phyloP scores from a whole-genome alignment of 2,329 filamentous ascomycete species.

The Dothidotthia symphoricarpi region DNA sequence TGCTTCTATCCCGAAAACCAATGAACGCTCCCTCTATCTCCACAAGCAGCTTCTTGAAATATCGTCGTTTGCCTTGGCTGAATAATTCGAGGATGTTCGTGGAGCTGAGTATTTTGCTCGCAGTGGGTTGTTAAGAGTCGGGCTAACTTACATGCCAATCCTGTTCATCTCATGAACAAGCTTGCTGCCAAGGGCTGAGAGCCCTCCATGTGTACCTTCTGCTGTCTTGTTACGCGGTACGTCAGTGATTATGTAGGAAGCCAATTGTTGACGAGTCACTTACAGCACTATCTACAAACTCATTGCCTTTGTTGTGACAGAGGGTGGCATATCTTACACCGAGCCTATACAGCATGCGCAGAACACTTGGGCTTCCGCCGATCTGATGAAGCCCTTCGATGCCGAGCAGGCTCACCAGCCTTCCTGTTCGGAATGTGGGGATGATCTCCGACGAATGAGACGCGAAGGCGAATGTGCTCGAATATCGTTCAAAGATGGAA shows the following conservation, averaged over 20 bases:
- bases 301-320: constrained; percentile 89
- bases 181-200: constrained; percentile 63
- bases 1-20: too few relatives aligned
- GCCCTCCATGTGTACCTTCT: constrained; percentile 66
- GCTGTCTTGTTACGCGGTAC: constrained; percentile 8
- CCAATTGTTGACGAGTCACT: too few relatives aligned
- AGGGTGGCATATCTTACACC: constrained; percentile 84
- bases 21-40: too few relatives aligned
- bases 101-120: too few relatives aligned
- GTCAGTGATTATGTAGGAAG: too few relatives aligned
- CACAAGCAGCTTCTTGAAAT: too few relatives aligned
- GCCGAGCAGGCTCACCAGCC: constrained; percentile 3
- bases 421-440: background rate
- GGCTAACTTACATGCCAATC: too few relatives aligned
- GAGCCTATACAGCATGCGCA: constrained; percentile 70
- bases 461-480: background rate
- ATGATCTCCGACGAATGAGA: background rate
- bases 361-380: constrained; percentile 71
- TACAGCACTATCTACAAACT: constrained; percentile 64
- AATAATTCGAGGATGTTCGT: too few relatives aligned
- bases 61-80: too few relatives aligned
- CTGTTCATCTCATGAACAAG: constrained; percentile 86
- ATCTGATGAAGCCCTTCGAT: constrained; percentile 79
- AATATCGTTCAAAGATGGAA: too few relatives aligned
- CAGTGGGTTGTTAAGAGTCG: too few relatives aligned